Base-by-base conservation (phyloP, 371 early-diverging fungal genomes). In the Mucor racemosus region DNA sequence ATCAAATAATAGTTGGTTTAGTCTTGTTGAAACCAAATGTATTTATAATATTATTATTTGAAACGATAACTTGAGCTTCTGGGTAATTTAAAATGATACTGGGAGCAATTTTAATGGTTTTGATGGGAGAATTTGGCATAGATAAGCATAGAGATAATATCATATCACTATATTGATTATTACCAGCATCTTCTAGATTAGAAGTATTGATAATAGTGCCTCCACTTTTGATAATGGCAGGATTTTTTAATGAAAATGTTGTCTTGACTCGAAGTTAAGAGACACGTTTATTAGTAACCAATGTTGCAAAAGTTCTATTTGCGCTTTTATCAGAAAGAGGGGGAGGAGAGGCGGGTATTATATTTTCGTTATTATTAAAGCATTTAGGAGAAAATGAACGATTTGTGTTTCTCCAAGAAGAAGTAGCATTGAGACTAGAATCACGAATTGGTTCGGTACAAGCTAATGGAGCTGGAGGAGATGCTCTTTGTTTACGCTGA, bases 51-150 rank as follows among this genome's bases (percentile, higher is more conserved):
- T 44, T 44, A 5, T 44, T 8, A n/a, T 44, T 44, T 44, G 44
- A 44, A 17, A 44, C n/a, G 6, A n/a, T 44, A 17, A 57, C 35
- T 57, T 57, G 46, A 15, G 62, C 54, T 8, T 62, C 62, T 21
- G 62, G 62, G 21, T 62, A 62, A 26, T 38, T 53, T 38, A 53
- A 15, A 9, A 48, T 62, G 53, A 62, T 62, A 11, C 10, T 9
- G 4, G 62, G 62, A 39, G 53, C 62, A 1, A 62, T 62, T 39
- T 50, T 53, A n/a, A 44, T 17, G 44, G 44, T 44, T n/a, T 44
- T 44, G 44, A 44, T 44, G 44, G 44, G 44, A 44, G 44, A 44
- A 44, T 17, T n/a, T 44, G 44, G 44, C n/a, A 44, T 44, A 44
- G 44, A 44, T 44, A n/a, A 44, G 44, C 17, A 44, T 17, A n/a